A percentile compares a stretch with the other conserved stretches of the same genome.
phyloP scores from a whole-genome alignment of 148 eudicot genomes.

The Silene conica region DNA sequence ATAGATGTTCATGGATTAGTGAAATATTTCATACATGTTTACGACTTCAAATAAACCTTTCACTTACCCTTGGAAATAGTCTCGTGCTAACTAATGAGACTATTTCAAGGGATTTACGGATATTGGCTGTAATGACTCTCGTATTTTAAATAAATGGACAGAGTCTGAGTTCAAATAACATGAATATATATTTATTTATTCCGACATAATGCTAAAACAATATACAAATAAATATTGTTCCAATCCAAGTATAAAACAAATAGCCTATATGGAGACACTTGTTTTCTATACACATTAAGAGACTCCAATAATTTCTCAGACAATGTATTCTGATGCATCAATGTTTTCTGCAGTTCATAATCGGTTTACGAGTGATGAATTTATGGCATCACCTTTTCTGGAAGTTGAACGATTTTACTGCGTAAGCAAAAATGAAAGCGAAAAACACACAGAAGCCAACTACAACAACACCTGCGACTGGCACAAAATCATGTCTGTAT shows the following conservation, averaged over 20 bases:
- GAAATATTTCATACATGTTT: too few relatives aligned
- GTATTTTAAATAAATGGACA: too few relatives aligned
- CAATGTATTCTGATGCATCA: neutral
- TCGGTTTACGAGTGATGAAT: neutral
- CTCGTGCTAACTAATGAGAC: too few relatives aligned
- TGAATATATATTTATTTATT: constrained; percentile 4
- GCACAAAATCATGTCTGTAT: constrained; percentile 66
- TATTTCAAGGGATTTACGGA: too few relatives aligned
- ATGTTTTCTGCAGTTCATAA: neutral
- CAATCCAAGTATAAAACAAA: constrained; percentile 19
- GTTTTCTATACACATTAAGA: constrained; percentile 27
- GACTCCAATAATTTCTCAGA: constrained; percentile 8
- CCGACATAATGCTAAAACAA: constrained; percentile 5
- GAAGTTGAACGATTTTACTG: constrained; percentile 81
- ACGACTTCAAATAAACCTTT: too few relatives aligned
- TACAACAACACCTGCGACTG: constrained; percentile 58
- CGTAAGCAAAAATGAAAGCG: constrained; percentile 78
- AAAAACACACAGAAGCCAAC: constrained; percentile 60
- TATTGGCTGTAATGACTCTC: too few relatives aligned
- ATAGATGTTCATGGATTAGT: too few relatives aligned
- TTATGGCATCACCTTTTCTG: constrained; percentile 65
- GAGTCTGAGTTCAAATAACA: neutral
- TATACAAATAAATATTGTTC: constrained; percentile 4
- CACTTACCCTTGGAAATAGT: too few relatives aligned
- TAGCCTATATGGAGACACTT: constrained; percentile 18